phyloP scores from a whole-genome alignment of 2,329 filamentous ascomycete genomes.

The Trichophyton rubrum region DNA sequence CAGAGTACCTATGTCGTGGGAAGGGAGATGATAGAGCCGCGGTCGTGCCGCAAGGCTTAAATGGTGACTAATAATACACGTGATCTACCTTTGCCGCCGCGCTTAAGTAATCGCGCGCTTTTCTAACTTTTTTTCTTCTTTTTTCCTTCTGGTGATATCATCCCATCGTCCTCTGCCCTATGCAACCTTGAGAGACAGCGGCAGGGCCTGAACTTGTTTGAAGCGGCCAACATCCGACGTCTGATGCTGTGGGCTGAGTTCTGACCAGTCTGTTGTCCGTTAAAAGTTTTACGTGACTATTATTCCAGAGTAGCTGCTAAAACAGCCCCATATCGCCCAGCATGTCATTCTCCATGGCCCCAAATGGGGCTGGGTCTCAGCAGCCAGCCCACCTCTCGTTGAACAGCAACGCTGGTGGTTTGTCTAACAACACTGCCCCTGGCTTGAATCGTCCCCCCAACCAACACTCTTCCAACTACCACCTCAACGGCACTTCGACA shows the following conservation, averaged over 20 bases:
- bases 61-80: too few relatives aligned
- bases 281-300: neutral
- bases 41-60: too few relatives aligned
- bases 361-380: neutral
- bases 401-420: conserved; percentile 1
- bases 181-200: too few relatives aligned
- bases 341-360: neutral
- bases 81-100: neutral
- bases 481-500: conserved; percentile 35
- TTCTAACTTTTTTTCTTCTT: neutral
- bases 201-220: too few relatives aligned
- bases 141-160: neutral
- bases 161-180: neutral
- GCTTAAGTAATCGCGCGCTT: neutral
- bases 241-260: too few relatives aligned
- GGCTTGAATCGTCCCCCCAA: conserved; percentile 2
- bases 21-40: too few relatives aligned
- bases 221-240: too few relatives aligned
- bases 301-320: neutral
- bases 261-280: too few relatives aligned
- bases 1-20: too few relatives aligned
- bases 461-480: conserved; percentile 17
- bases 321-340: neutral
- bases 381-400: neutral
- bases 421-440: neutral